These are phyloP conservation scores for Dactylellina cionopaga DNA, from an alignment of 2,329 filamentous ascomycete species.

Conservation along the genomic window DNA sequence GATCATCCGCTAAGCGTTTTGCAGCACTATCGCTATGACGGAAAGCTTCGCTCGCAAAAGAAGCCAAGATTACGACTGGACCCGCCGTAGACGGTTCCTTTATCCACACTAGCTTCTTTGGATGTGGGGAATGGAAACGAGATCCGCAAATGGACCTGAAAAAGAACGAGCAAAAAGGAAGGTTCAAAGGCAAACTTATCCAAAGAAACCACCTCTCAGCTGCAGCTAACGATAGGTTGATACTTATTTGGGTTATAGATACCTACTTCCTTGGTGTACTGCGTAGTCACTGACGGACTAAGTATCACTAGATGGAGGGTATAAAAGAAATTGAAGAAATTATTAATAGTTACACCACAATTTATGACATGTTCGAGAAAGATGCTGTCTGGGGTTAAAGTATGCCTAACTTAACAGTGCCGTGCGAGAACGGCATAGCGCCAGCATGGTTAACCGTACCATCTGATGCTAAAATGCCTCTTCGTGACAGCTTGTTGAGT, in stretches of 20 bases:
- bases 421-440: slow-evolving; percentile 40
- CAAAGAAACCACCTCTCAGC: not conserved
- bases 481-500: slow-evolving; percentile 16
- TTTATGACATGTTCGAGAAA: slow-evolving; percentile 44
- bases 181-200: too few relatives aligned
- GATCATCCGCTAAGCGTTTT: slow-evolving; percentile 46
- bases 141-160: slow-evolving; percentile 39
- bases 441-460: slow-evolving; percentile 12
- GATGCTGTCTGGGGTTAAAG: slow-evolving; percentile 18
- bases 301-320: too few relatives aligned
- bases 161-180: slow-evolving; percentile 14
- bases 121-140: slow-evolving; percentile 42
- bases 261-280: too few relatives aligned
- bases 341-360: slow-evolving; percentile 45
- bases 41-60: slow-evolving; percentile 39
- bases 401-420: too few relatives aligned
- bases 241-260: not conserved
- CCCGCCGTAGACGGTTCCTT: slow-evolving; percentile 36
- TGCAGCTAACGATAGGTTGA: not conserved
- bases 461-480: slow-evolving; percentile 34
- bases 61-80: slow-evolving; percentile 40
- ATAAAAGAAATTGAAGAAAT: slow-evolving; percentile 18
- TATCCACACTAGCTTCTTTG: slow-evolving; percentile 21
- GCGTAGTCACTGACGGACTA: too few relatives aligned
- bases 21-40: slow-evolving; percentile 42